Percentiles rank a stretch among this genome's conserved stretches.
phyloP scores from a whole-genome alignment of 1,284 basidiomycete species.

The Phlebopus sp. region DNA sequence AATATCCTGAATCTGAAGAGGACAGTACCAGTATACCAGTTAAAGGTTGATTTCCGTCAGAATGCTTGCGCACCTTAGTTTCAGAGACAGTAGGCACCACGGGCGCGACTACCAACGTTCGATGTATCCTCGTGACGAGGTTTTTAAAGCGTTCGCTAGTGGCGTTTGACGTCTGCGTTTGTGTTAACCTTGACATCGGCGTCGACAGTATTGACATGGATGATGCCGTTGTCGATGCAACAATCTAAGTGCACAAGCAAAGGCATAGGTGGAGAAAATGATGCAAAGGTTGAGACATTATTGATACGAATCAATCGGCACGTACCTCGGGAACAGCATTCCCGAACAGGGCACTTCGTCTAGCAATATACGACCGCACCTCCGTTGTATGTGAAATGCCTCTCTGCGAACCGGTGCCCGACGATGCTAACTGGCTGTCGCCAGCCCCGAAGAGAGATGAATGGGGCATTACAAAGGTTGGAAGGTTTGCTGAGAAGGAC shows the following conservation, averaged over 20 bases:
- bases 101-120: conserved; percentile 55
- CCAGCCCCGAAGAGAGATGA: conserved; percentile 20
- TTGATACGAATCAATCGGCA: conserved; percentile 6
- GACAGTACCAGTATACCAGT: conserved; percentile 4
- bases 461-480: conserved; percentile 7
- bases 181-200: conserved; percentile 20
- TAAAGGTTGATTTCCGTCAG: conserved; percentile 1
- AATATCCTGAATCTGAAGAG: conserved; percentile 7
- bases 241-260: not conserved
- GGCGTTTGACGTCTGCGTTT: conserved; percentile 10
- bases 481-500: conserved; percentile 9
- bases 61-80: conserved; percentile 15
- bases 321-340: conserved; percentile 16
- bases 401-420: no score
- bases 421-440: not conserved
- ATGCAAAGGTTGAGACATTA: conserved; percentile 7
- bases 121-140: conserved; percentile 52
- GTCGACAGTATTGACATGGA: conserved; percentile 18
- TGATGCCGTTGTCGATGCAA: not conserved
- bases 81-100: conserved; percentile 35
- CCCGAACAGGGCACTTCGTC: conserved; percentile 19
- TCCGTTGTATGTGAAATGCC: no score
- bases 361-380: conserved; percentile 1
- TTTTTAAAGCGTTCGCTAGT: conserved; percentile 40
- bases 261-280: conserved; percentile 19